Evolutionary conservation across 768 basidiomycete species (phyloP).

Genomic region (Roridomyces roridus): DNA sequence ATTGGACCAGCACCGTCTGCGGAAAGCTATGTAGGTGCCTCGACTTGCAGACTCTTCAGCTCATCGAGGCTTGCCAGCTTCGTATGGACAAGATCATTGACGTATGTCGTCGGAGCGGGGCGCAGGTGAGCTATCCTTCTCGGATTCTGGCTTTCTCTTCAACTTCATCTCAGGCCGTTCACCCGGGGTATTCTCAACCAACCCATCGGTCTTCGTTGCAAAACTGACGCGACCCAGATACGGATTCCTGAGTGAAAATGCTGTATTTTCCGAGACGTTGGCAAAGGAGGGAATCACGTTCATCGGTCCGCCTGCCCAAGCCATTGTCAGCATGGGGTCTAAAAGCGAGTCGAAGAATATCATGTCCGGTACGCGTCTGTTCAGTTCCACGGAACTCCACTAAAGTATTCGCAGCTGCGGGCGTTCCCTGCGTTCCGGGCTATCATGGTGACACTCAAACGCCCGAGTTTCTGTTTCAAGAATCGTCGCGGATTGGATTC

Average conservation of each 20-base stretch:
- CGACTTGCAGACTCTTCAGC: neutral
- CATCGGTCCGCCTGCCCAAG: constrained; percentile 87
- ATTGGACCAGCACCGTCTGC: constrained; percentile 91
- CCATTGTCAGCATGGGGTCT: constrained; percentile 94
- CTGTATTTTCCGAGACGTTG: constrained; percentile 76
- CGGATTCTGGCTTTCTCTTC: constrained; percentile 1
- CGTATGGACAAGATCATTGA: constrained; percentile 89
- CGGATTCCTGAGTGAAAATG: constrained; percentile 93
- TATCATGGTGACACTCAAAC: constrained; percentile 90
- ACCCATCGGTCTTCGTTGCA: neutral
- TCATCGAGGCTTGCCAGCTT: constrained; percentile 52
- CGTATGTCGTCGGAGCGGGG: constrained; percentile 79
- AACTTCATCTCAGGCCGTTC: constrained; percentile 68
- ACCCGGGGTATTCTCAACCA: constrained; percentile 71
- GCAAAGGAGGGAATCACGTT: constrained; percentile 85
- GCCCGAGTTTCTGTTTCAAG: constrained; percentile 66
- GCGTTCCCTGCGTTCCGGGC: constrained; percentile 92
- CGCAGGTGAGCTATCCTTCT: constrained; percentile 65
- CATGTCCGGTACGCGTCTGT: constrained; percentile 67
- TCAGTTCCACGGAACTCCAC: neutral
- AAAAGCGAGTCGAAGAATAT: constrained; percentile 98
- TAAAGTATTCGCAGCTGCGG: constrained; percentile 62
- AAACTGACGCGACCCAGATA: constrained; percentile 51
- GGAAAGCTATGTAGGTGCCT: constrained; percentile 81
- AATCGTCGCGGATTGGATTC: constrained; percentile 81